These are phyloP conservation scores for Breviolum minutum DNA, from an alignment of 73 alveolate species.

Conservation along the genomic window DNA sequence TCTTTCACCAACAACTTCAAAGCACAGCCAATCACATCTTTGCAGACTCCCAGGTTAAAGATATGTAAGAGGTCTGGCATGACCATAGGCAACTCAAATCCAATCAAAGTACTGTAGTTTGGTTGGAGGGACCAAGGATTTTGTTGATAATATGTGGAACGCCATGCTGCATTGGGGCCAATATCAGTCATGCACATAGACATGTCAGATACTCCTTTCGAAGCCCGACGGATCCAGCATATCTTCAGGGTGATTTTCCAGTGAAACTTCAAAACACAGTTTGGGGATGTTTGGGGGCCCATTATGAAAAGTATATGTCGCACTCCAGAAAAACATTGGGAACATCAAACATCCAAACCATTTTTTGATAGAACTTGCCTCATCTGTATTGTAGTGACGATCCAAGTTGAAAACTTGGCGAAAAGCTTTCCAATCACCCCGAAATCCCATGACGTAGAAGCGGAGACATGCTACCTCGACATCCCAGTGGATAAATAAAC, in stretches of 20 bases:
- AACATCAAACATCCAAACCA: background rate
- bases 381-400: background rate
- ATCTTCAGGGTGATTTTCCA: background rate
- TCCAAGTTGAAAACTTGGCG: background rate
- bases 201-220: background rate
- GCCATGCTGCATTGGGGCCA: background rate
- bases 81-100: background rate
- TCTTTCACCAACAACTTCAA: background rate
- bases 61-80: background rate
- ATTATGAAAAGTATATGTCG: too few relatives aligned
- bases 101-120: background rate
- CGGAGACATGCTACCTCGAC: background rate
- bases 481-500: background rate
- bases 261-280: too few relatives aligned
- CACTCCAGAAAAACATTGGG: too few relatives aligned
- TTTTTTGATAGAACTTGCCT: background rate
- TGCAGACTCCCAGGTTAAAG: background rate
- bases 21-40: background rate
- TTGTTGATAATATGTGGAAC: background rate
- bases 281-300: too few relatives aligned
- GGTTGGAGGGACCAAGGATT: background rate
- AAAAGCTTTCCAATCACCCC: constrained; percentile 49
- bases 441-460: background rate
- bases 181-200: background rate
- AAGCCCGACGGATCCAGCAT: background rate